Percentiles rank a stretch among this genome's conserved stretches.
These are phyloP conservation scores for Prunus mume DNA, from an alignment of 306 rosid species.

Conservation along the genomic window DNA sequence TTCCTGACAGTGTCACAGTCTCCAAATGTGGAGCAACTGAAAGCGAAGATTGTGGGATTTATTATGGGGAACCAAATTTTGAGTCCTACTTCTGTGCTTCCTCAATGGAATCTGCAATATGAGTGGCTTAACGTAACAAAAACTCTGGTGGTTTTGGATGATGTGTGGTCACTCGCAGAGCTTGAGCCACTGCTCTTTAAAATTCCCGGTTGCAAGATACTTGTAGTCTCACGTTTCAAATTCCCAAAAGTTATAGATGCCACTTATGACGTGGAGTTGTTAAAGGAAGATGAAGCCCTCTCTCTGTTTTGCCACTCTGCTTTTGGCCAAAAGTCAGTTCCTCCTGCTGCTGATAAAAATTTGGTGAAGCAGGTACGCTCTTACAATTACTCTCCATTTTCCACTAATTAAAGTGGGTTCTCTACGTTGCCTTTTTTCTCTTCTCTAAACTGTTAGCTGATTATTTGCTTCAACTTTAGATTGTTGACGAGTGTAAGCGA, in stretches of 20 bases:
- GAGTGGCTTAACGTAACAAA: conserved; percentile 32
- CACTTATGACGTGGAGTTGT: conserved; percentile 64
- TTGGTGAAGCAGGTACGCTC: conserved; percentile 77
- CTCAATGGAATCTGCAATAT: conserved; percentile 40
- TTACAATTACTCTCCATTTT: not conserved
- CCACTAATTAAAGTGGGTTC: not conserved
- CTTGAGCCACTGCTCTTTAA: conserved; percentile 54
- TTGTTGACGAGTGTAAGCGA: conserved; percentile 76
- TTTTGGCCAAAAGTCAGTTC: conserved; percentile 73
- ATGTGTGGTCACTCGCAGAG: conserved; percentile 66
- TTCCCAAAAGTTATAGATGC: conserved; percentile 41
- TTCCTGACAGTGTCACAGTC: conserved; percentile 87
- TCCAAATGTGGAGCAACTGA: conserved; percentile 67
- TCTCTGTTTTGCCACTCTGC: conserved; percentile 87
- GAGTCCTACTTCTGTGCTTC: conserved; percentile 40
- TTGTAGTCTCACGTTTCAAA: conserved; percentile 68
- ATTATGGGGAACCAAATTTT: conserved; percentile 51
- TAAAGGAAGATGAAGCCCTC: conserved; percentile 62
- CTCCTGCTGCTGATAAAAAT: conserved; percentile 47
- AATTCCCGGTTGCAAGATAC: conserved; percentile 62
- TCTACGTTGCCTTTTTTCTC: not conserved
- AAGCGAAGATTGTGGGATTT: conserved; percentile 56
- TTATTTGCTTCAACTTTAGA: conserved; percentile 35
- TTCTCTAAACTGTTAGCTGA: not conserved
- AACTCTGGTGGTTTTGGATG: conserved; percentile 73